Evolutionary conservation across 2,329 filamentous ascomycete genomes (phyloP).

Genomic region (Colletotrichum endophyticum): DNA sequence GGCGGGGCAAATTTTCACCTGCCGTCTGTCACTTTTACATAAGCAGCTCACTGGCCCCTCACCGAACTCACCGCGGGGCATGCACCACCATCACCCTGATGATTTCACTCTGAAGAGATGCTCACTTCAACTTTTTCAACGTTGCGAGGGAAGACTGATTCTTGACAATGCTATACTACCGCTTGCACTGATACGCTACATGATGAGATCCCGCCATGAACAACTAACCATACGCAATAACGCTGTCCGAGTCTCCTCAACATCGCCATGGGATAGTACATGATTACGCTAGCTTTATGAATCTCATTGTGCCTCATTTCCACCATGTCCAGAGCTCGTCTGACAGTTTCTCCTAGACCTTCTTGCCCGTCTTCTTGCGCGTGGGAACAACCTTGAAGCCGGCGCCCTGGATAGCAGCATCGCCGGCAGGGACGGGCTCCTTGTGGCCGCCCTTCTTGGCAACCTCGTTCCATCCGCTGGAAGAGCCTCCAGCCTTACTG

Average conservation of each 20-base stretch:
- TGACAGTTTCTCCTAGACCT: constrained; percentile 44
- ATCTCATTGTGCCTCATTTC: neutral
- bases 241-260: neutral
- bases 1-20: constrained; percentile 24
- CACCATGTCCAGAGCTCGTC: neutral
- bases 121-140: neutral
- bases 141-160: neutral
- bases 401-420: constrained; percentile 51
- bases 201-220: neutral
- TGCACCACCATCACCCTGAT: neutral
- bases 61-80: neutral
- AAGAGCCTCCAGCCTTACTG: constrained; percentile 49
- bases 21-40: constrained; percentile 15
- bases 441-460: constrained; percentile 83
- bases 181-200: constrained; percentile 2
- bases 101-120: neutral
- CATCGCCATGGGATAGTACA: neutral
- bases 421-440: constrained; percentile 46
- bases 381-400: constrained; percentile 89
- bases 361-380: constrained; percentile 90
- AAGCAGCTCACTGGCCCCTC: constrained; percentile 11
- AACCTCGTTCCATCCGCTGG: constrained; percentile 87
- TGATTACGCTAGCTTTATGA: neutral
- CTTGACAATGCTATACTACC: constrained; percentile 1
- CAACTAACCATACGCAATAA: neutral